phyloP scores from a whole-genome alignment of 805 yeast genomes.

The Saccharomycopsis javanensis region DNA sequence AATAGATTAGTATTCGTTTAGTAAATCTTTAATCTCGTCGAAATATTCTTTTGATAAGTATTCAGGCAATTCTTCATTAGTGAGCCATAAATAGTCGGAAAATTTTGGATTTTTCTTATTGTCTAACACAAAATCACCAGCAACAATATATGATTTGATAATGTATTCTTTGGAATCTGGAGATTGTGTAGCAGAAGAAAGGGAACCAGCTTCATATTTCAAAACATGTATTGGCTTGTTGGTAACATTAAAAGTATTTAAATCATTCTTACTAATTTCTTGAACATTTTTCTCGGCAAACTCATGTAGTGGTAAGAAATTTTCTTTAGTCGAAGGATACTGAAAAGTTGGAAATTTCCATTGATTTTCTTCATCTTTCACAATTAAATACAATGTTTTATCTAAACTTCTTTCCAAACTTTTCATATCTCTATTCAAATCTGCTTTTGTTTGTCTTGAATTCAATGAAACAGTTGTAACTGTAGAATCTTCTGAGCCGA shows the following conservation, averaged over 20 bases:
- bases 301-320: slow-evolving; percentile 48
- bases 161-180: slow-evolving; percentile 47
- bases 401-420: slow-evolving; percentile 74
- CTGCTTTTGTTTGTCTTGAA: slow-evolving; percentile 72
- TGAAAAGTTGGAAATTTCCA: slow-evolving; percentile 82
- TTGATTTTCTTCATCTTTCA: slow-evolving; percentile 32
- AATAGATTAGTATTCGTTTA: slow-evolving; percentile 24
- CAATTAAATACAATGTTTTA: slow-evolving; percentile 68
- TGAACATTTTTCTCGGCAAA: slow-evolving; percentile 70
- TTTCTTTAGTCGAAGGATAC: slow-evolving; percentile 24
- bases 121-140: slow-evolving; percentile 56
- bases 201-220: slow-evolving; percentile 28
- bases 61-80: slow-evolving; percentile 52
- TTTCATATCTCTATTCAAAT: slow-evolving; percentile 45
- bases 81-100: slow-evolving; percentile 68
- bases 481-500: slow-evolving; percentile 40
- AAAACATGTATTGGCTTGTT: slow-evolving; percentile 72
- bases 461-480: slow-evolving; percentile 61
- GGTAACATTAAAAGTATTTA: slow-evolving; percentile 89
- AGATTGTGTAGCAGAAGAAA: slow-evolving; percentile 20
- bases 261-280: slow-evolving; percentile 57
- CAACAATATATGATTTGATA: slow-evolving; percentile 78
- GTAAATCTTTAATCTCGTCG: slow-evolving; percentile 22
- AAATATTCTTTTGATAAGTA: slow-evolving; percentile 7
- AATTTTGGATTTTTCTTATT: slow-evolving; percentile 27